Base-by-base conservation (phyloP, 192 early-diverging fungal species). In the Dispira parvispora region DNA sequence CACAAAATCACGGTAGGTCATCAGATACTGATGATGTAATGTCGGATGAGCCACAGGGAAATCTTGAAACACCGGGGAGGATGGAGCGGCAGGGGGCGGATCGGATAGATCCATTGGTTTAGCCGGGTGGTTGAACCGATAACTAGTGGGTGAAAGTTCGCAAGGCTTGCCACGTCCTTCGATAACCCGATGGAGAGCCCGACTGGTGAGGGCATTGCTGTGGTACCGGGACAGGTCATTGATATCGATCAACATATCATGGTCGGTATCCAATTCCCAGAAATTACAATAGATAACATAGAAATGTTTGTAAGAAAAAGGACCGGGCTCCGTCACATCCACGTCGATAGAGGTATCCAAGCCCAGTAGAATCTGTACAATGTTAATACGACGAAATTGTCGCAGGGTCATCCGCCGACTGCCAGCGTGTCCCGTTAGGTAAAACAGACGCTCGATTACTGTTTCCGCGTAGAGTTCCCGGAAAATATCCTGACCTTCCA, bases 261-360 rank as follows among this genome's bases (percentile, higher is more conserved):
- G 91, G 68, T 95, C 90, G 25, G 78, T 71, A 74, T 97, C 94
- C 53, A 95, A 75, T 65, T 89, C 89, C 87, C 89, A 97, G 71
- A 97, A 97, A 70, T 90, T 94, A 79, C 91, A 95, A 68, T 94
- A 97, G 2, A 97, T 80, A 23, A 97, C 94, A 68, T 97, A 97
- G 66, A 95, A 97, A 67, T 97, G 94, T 70, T 93, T 91, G 75
- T 97, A 97, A 8, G 91, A 94, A 65, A 97, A 95, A 46, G 85
- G 79, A 70, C 90, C 85, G 20, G 88, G 86, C 9, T 79, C 83
- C 73, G 85, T 71, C 8, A 71, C 52, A 21, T 72, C 72, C 52
- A 83, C 67, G 64, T 93, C 91, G 43, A 87, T 80, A 14, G 80
- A 80, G 12, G 64, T 67, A 64, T 89, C 87, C 46, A 94, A 71